A percentile compares a stretch with the other conserved stretches of the same genome.
Evolutionary conservation across 345 rosid genomes (phyloP).

Genomic region (Abelmoschus esculentus): DNA sequence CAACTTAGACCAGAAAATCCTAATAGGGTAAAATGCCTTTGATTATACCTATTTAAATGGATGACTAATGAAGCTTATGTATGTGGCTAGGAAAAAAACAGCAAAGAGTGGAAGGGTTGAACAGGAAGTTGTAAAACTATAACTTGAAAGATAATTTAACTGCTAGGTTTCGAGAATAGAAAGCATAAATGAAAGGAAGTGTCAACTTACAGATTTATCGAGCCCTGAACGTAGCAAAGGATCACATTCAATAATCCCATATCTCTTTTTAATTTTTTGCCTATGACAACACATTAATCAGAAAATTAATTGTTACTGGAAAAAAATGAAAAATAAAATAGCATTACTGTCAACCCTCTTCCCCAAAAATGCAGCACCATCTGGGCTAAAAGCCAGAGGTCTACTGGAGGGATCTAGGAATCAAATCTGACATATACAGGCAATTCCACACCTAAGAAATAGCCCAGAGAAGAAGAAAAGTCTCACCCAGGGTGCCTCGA

Average conservation of each 20-base stretch:
- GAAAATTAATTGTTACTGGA: neutral
- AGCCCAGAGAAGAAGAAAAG: conserved; percentile 8
- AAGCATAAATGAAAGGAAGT: conserved; percentile 8
- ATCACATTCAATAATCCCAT: conserved; percentile 87
- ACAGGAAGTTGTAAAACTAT: too few species aligned
- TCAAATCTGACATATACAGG: conserved; percentile 5
- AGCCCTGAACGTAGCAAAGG: conserved; percentile 63
- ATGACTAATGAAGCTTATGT: neutral
- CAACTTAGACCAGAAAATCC: neutral
- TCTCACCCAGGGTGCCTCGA: conserved; percentile 56
- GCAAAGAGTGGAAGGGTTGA: neutral
- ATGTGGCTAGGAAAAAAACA: neutral
- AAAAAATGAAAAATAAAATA: neutral
- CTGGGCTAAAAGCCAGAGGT: neutral
- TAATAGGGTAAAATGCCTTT: neutral
- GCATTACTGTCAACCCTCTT: neutral
- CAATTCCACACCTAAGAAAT: conserved; percentile 4
- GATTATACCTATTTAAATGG: neutral
- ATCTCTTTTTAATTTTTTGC: conserved; percentile 54
- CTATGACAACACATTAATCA: conserved; percentile 32
- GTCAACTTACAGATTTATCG: conserved; percentile 69
- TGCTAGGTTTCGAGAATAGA: neutral
- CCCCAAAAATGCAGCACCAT: neutral
- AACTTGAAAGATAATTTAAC: neutral
- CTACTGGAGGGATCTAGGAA: neutral